Conservation (phyloP, 2,329 filamentous ascomycete genomes). For the Metarhizium humberi region DNA sequence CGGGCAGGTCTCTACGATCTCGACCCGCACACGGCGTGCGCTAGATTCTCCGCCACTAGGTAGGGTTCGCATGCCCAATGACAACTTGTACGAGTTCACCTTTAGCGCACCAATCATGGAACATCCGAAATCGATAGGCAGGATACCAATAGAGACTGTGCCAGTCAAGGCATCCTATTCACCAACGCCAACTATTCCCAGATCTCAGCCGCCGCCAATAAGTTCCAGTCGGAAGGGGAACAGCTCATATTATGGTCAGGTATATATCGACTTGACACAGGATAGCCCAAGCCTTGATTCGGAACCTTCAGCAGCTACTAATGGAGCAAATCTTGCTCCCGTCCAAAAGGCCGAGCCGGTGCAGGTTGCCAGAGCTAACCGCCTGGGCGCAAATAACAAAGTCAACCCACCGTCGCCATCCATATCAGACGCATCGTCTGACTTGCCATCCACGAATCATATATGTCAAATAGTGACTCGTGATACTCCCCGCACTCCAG, state of each 20-base stretch:
- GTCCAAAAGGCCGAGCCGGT: background rate
- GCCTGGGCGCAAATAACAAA: background rate
- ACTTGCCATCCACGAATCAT: background rate
- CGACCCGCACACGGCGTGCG: background rate
- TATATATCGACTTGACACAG: slow-evolving; percentile 1
- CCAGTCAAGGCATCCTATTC: background rate
- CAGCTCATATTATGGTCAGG: background rate
- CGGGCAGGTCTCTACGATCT: background rate
- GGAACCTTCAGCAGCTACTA: background rate
- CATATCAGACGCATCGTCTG: background rate
- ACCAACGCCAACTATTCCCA: background rate
- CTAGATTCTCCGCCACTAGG: background rate
- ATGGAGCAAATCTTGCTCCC: background rate
- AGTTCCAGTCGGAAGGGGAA: background rate
- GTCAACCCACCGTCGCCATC: background rate
- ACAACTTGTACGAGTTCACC: background rate
- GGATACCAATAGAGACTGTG: background rate
- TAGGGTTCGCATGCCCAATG: background rate
- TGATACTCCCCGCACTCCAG: background rate
- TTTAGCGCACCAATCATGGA: background rate
- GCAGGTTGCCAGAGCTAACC: background rate
- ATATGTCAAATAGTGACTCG: background rate
- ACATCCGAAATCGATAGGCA: background rate
- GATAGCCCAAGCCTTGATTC: background rate
- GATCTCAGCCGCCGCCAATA: background rate